Evolutionary conservation across 495 filamentous ascomycete species (phyloP).

Genomic region (Articulospora tetracladia): DNA sequence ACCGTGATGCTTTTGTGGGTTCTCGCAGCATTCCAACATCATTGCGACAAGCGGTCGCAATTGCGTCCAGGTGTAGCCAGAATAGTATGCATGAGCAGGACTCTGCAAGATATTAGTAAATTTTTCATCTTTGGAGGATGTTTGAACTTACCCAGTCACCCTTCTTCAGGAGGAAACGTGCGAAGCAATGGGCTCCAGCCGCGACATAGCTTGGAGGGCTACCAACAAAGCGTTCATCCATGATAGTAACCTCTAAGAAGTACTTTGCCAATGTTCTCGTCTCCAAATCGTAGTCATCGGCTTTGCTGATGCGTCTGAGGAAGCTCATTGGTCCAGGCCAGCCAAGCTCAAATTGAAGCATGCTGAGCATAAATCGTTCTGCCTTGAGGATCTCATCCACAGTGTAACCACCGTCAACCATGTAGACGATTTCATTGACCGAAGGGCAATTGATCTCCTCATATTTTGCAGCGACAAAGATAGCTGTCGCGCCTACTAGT

Average conservation of each 20-base stretch:
- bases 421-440: slow-evolving; percentile 92
- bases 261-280: slow-evolving; percentile 96
- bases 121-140: slow-evolving; percentile 24
- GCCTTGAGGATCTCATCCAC: slow-evolving; percentile 94
- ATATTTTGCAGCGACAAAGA: slow-evolving; percentile 96
- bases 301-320: slow-evolving; percentile 93
- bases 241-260: slow-evolving; percentile 92
- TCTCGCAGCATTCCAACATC: slow-evolving; percentile 83
- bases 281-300: slow-evolving; percentile 95
- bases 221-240: slow-evolving; percentile 96
- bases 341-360: slow-evolving; percentile 90
- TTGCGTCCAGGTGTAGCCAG: slow-evolving; percentile 84
- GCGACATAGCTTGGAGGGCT: slow-evolving; percentile 85
- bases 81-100: slow-evolving; percentile 81
- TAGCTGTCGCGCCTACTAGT: slow-evolving; percentile 91
- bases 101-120: slow-evolving; percentile 48
- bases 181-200: slow-evolving; percentile 89
- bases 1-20: slow-evolving; percentile 72
- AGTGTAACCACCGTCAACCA: slow-evolving; percentile 91
- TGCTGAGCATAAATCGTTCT: slow-evolving; percentile 95
- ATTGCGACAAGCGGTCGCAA: slow-evolving; percentile 69
- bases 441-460: slow-evolving; percentile 98
- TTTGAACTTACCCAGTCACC: slow-evolving; percentile 80
- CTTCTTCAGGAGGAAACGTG: slow-evolving; percentile 84
- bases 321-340: slow-evolving; percentile 99